These are phyloP conservation scores for Pythium apleroticum DNA, from an alignment of 352 stramenopile genomes.

Conservation along the genomic window DNA sequence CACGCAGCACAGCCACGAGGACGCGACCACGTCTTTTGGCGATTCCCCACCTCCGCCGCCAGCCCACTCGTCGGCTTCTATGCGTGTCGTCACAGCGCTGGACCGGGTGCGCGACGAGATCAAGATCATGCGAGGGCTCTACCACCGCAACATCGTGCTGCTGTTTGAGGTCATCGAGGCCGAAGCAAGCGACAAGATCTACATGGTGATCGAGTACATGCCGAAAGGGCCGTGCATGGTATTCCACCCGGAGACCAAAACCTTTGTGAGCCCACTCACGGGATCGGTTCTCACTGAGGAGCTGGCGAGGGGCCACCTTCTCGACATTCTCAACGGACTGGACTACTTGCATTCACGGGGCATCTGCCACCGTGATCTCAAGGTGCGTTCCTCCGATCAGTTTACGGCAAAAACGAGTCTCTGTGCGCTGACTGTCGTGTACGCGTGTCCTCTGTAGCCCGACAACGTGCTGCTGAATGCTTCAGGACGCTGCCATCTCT, in stretches of 20 bases:
- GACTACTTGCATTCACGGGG: slow-evolving; percentile 71
- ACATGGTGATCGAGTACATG: slow-evolving; percentile 90
- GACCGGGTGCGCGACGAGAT: slow-evolving; percentile 86
- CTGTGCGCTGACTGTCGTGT: neutral
- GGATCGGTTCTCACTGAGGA: slow-evolving; percentile 53
- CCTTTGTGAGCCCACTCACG: slow-evolving; percentile 71
- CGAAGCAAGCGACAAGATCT: slow-evolving; percentile 75
- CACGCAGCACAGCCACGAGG: slow-evolving; percentile 11
- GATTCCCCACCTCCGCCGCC: neutral
- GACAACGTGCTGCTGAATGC: slow-evolving; percentile 88
- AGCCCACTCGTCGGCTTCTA: slow-evolving; percentile 18
- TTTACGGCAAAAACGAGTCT: neutral
- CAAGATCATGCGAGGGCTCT: slow-evolving; percentile 84
- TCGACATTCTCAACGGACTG: slow-evolving; percentile 77
- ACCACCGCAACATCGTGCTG: slow-evolving; percentile 89
- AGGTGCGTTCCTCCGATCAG: slow-evolving; percentile 48
- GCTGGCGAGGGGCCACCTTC: slow-evolving; percentile 60
- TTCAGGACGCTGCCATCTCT: slow-evolving; percentile 76
- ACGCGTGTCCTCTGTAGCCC: slow-evolving; percentile 37
- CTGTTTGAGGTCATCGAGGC: slow-evolving; percentile 91
- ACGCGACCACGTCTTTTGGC: neutral
- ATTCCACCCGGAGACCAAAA: slow-evolving; percentile 61
- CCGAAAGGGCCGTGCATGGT: slow-evolving; percentile 76
- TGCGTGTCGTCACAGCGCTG: slow-evolving; percentile 78
- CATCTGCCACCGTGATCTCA: slow-evolving; percentile 90